Evolutionary conservation across 2,329 filamentous ascomycete species (phyloP).

Genomic region (Colletotrichum gigasporum): DNA sequence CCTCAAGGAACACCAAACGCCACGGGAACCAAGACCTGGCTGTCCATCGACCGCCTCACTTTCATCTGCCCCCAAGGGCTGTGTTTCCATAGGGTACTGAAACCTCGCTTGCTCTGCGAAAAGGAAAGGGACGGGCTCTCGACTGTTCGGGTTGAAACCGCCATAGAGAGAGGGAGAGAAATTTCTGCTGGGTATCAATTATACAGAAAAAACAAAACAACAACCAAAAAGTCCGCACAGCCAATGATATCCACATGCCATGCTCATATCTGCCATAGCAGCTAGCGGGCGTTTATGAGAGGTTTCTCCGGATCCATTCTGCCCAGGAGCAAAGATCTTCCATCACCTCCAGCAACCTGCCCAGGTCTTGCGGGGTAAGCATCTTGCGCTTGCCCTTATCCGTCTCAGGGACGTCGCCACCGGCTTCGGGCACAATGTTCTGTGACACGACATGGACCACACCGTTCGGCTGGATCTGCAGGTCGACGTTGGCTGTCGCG

Average conservation of each 20-base stretch:
- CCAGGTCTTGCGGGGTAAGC: constrained; percentile 53
- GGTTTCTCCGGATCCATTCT: constrained; percentile 57
- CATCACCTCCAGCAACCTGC: constrained; percentile 55
- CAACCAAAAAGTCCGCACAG: background rate
- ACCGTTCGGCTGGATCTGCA: constrained; percentile 69
- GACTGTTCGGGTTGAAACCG: background rate
- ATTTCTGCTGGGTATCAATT: constrained; percentile 29
- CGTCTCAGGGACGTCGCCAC: constrained; percentile 26
- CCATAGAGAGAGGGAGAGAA: background rate
- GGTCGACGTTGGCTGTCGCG: constrained; percentile 60
- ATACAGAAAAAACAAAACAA: constrained; percentile 25
- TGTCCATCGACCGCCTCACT: background rate
- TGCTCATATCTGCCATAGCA: background rate
- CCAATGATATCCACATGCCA: background rate
- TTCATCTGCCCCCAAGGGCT: background rate
- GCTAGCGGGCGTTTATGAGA: constrained; percentile 13
- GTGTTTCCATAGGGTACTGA: background rate
- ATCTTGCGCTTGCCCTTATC: constrained; percentile 42
- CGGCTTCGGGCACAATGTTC: constrained; percentile 54
- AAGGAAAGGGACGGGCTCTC: background rate
- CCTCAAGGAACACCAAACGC: constrained; percentile 3
- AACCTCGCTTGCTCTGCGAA: background rate
- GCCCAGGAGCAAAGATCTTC: constrained; percentile 64
- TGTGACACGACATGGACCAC: constrained; percentile 67
- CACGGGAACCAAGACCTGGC: background rate